Base-by-base conservation (phyloP, 106 monocot species). In the Hemerocallis citrina region DNA sequence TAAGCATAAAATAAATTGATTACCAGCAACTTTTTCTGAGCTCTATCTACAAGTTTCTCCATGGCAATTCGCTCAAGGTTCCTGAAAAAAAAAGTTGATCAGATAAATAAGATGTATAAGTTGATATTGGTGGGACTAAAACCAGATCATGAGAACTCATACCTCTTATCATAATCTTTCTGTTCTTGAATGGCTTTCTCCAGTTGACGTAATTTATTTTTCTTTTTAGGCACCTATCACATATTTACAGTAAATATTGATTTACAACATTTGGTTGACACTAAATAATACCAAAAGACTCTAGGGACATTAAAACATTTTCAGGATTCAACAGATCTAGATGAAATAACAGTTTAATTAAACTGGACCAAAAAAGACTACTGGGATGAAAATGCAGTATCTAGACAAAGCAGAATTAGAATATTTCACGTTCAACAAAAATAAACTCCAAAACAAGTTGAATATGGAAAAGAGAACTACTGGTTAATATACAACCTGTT, bases 41-140 rank as follows among this genome's bases (percentile, higher is more conserved):
- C 90, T 51, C 67, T 72, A 62, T 81, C 91, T 40, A 91, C 76
- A 75, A 91, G 81, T 55, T 77, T 84, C 73, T 91, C 49, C 84
- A 91, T 79, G 17, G 96, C 91, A 79, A 81, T 50, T 62, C 76
- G 73, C 71, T 96, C 91, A 39, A 91, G 55, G 16, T 77, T 78
- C 81, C 96, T 96, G 78, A 32, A 75, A 40, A 52, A n/a, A 23
- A 54, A 34, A 28, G 34, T 19, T 15, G 41, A 31, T 16, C n/a
- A 43, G 31, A 33, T 42, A 38, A 4, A 36, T 22, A 37, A 54
- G 21, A 46, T 12, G 11, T 58, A 11, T 27, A 24, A 19, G 4
- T 37, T 59, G n/a, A n/a, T n/a, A n/a, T n/a, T n/a, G n/a, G 33
- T 59, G 28, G 6, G 10, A 17, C 27, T 22, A 31, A 29, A 37